A percentile compares a stretch with the other conserved stretches of the same genome.
phyloP scores from a whole-genome alignment of 495 filamentous ascomycete genomes.

The Trichocladium uniseriatum region DNA sequence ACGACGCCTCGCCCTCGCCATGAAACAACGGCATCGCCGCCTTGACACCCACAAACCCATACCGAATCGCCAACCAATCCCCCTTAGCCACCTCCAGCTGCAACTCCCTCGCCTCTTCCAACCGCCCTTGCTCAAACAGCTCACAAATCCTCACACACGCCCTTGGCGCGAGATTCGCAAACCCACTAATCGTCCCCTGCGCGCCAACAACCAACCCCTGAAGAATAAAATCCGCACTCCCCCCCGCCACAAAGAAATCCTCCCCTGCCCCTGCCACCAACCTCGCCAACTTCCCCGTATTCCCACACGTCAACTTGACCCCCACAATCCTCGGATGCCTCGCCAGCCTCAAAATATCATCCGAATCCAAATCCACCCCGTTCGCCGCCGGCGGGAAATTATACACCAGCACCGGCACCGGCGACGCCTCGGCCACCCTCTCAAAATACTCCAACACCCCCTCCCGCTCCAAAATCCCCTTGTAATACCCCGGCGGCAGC shows the following conservation, averaged over 20 bases:
- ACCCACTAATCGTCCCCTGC: slow-evolving; percentile 69
- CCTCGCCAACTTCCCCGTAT: slow-evolving; percentile 78
- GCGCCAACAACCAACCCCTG: slow-evolving; percentile 69
- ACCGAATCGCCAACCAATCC: slow-evolving; percentile 75
- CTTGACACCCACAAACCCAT: slow-evolving; percentile 75
- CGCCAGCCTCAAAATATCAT: slow-evolving; percentile 64
- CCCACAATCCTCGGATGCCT: slow-evolving; percentile 69
- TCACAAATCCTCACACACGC: slow-evolving; percentile 65
- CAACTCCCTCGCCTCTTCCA: slow-evolving; percentile 58
- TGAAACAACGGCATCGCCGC: slow-evolving; percentile 65
- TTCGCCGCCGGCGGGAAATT: slow-evolving; percentile 79
- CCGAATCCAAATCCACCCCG: slow-evolving; percentile 75
- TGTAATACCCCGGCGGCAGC: slow-evolving; percentile 81
- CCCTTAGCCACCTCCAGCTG: slow-evolving; percentile 63
- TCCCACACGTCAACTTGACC: slow-evolving; percentile 81
- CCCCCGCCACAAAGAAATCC: slow-evolving; percentile 69
- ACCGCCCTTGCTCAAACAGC: slow-evolving; percentile 57
- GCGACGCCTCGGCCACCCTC: slow-evolving; percentile 55
- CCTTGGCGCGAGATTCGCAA: slow-evolving; percentile 69
- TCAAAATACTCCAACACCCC: slow-evolving; percentile 64
- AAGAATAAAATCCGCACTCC: slow-evolving; percentile 76
- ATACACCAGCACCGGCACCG: slow-evolving; percentile 70
- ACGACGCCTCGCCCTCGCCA: slow-evolving; percentile 48
- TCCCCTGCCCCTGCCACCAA: slow-evolving; percentile 49
- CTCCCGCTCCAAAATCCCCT: slow-evolving; percentile 56